A percentile compares a stretch with the other conserved stretches of the same genome.
Evolutionary conservation across 2,329 filamentous ascomycete genomes (phyloP).

Genomic region (Colletotrichum navitas): DNA sequence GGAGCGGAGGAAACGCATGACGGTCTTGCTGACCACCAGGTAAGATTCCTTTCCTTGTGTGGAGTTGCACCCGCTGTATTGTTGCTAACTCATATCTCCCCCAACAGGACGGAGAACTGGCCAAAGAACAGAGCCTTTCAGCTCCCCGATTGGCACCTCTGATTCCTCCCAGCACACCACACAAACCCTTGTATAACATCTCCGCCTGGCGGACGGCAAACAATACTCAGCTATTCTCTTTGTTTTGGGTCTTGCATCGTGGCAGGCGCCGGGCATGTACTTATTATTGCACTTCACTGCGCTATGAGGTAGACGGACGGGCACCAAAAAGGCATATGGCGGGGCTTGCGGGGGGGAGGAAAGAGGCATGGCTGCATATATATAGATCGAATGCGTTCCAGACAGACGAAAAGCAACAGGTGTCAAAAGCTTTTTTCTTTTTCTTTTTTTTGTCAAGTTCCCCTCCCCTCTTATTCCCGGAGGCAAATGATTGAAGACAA

Average conservation of each 20-base stretch:
- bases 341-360: conserved; percentile 6
- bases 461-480: background rate
- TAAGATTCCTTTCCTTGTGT: conserved; percentile 45
- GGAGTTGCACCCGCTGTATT: background rate
- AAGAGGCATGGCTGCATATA: conserved; percentile 13
- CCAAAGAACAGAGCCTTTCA: conserved; percentile 56
- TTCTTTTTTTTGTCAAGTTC: background rate
- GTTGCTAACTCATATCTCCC: conserved; percentile 31
- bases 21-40: conserved; percentile 57
- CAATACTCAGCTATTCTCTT: background rate
- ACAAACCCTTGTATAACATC: conserved; percentile 22
- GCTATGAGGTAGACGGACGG: conserved; percentile 26
- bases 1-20: conserved; percentile 55
- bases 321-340: conserved; percentile 31
- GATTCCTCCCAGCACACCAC: conserved; percentile 10
- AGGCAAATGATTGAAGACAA: background rate
- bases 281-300: conserved; percentile 25
- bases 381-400: conserved; percentile 29
- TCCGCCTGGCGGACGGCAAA: conserved; percentile 1
- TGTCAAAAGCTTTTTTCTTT: background rate
- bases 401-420: conserved; percentile 25
- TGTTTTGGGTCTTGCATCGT: background rate
- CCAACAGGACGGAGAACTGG: conserved; percentile 55
- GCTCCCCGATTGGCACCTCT: conserved; percentile 58
- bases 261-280: conserved; percentile 25